A percentile compares a stretch with the other conserved stretches of the same genome.
phyloP scores from a whole-genome alignment of 805 yeast species.

The Saccharomycopsis javanensis region DNA sequence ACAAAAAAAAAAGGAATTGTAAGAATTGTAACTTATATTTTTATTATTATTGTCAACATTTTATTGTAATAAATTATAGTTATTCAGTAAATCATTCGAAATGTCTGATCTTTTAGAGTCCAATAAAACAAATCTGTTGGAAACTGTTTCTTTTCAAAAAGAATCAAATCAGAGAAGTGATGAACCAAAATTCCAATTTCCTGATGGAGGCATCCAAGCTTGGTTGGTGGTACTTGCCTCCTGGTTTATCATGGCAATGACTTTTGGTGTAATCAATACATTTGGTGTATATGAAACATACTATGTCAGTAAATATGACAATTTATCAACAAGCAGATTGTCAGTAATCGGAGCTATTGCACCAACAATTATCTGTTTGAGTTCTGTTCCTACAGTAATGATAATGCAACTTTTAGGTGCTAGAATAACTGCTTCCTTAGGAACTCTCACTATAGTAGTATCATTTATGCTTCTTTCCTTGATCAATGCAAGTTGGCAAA shows the following conservation, averaged over 20 bases:
- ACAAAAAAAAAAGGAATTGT: not conserved
- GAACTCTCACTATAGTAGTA: conserved; percentile 35
- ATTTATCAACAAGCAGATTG: conserved; percentile 36
- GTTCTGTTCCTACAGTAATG: conserved; percentile 40
- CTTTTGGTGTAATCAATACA: conserved; percentile 52
- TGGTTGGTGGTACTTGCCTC: conserved; percentile 46
- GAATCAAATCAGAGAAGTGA: not conserved
- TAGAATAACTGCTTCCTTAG: conserved; percentile 29
- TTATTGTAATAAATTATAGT: too few species aligned
- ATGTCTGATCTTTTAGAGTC: not conserved
- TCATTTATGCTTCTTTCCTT: conserved; percentile 39
- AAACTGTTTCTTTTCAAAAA: not conserved
- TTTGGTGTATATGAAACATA: conserved; percentile 50
- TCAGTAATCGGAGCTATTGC: conserved; percentile 49
- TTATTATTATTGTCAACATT: too few species aligned
- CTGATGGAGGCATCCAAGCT: conserved; percentile 41
- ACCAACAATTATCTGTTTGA: conserved; percentile 34
- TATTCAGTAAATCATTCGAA: too few species aligned
- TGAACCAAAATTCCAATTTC: conserved; percentile 24
- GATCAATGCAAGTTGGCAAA: conserved; percentile 39
- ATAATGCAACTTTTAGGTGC: conserved; percentile 37
- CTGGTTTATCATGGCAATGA: conserved; percentile 35
- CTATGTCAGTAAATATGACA: conserved; percentile 33
- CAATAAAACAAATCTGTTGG: not conserved
- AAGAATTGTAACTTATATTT: too few species aligned